Conservation (phyloP, 2,329 filamentous ascomycete species). For the Cercospora sp. region DNA sequence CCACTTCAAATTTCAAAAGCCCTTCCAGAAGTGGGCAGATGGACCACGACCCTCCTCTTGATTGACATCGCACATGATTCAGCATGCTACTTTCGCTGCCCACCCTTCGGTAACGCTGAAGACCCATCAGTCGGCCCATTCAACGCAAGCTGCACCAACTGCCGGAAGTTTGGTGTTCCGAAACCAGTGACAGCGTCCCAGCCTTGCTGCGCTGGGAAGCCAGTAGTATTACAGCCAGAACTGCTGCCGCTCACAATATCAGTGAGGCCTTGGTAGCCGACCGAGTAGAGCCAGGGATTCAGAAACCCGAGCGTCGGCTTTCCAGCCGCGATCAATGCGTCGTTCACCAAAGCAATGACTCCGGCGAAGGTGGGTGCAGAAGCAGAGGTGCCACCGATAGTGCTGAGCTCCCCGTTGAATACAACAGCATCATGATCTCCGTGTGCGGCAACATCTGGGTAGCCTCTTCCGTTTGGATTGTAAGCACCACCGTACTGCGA, state of each 20-base stretch:
- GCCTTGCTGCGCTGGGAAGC: constrained; percentile 34
- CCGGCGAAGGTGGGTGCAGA: constrained; percentile 60
- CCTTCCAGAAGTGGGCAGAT: neutral
- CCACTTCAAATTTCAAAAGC: neutral
- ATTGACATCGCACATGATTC: too few relatives aligned
- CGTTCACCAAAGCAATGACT: constrained; percentile 63
- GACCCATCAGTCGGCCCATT: neutral
- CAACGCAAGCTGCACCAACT: constrained; percentile 5
- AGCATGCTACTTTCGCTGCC: neutral
- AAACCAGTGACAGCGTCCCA: constrained; percentile 39
- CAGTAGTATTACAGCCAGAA: constrained; percentile 29
- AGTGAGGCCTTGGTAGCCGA: constrained; percentile 50
- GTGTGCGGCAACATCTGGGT: constrained; percentile 53
- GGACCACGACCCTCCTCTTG: neutral
- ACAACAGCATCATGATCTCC: constrained; percentile 46
- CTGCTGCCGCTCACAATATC: constrained; percentile 46
- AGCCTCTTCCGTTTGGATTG: constrained; percentile 48
- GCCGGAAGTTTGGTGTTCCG: constrained; percentile 33
- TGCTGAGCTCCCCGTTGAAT: constrained; percentile 43
- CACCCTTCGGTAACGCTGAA: neutral
- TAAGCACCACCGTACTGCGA: constrained; percentile 47
- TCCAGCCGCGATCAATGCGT: constrained; percentile 55
- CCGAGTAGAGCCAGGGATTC: constrained; percentile 60
- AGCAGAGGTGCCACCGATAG: constrained; percentile 52
- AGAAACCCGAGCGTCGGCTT: constrained; percentile 57